Base-by-base conservation (phyloP, 2,329 filamentous ascomycete genomes). In the Diaporthe humulicola region DNA sequence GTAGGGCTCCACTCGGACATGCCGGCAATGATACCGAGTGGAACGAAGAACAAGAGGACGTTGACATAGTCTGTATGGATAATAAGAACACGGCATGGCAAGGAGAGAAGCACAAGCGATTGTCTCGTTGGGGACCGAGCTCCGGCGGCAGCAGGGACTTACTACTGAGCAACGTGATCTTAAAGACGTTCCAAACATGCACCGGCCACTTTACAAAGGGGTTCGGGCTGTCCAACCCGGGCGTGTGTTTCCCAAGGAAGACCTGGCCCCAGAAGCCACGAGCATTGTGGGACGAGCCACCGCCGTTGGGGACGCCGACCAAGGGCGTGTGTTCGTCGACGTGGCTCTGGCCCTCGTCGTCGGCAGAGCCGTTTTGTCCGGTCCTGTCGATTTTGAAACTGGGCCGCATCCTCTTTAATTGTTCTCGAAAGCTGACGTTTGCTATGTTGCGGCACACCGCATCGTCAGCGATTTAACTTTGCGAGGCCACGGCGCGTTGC, bases 41-140 rank as follows among this genome's bases (percentile, higher is more conserved):
- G 93, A 12, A 95, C 94, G 80, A 93, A 92, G 75, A 95, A 87
- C 77, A 97, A 91, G 71, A 93, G 87, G 77, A 93, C 88, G 82
- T 96, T 96, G 81, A 91, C 87, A 82, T 90, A 90, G 78, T 86
- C 89, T 91, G 76, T 52, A 22, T 36, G 66, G 17, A 38, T 19
- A 22, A 25, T 76, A 36, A 78, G 56, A 58, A 73, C 64, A 75
- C 58, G 36, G 54, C 58, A 22, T 73, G 25, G 52, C 22, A 25
- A 30, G 30, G 14, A 58, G 72, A 6, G 15, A 28, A 17, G 45
- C 12, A 28, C 36, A 45, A 30, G 40, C 10, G 8, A 45, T 10
- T 42, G 40, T 56, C 25, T 56, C n/a, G n/a, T 14, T 25, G 22
- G n/a, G 42, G 42, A 14, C 7, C 33, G 58, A 25, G 60, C 33